Conservation (phyloP, 805 yeast genomes). For the Pichia manshurica region DNA sequence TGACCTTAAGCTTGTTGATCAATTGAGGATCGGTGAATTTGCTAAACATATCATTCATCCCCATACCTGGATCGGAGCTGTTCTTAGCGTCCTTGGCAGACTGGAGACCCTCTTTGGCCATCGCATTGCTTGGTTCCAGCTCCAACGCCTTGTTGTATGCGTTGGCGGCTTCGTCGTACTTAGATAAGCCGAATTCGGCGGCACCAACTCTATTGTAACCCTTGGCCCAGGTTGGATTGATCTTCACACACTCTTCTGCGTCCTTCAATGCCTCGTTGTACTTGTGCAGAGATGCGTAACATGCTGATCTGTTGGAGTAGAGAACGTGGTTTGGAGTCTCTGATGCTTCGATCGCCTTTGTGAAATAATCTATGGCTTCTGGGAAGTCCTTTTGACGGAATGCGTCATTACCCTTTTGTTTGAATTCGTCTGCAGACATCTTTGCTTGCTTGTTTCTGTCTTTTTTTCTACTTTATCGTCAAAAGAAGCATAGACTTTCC, state of each 20-base stretch:
- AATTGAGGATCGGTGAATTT: constrained; percentile 56
- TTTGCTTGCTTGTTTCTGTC: background rate
- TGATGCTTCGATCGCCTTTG: constrained; percentile 83
- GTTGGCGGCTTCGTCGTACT: constrained; percentile 65
- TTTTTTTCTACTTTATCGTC: background rate
- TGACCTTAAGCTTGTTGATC: constrained; percentile 64
- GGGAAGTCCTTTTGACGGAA: constrained; percentile 81
- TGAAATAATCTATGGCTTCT: constrained; percentile 73
- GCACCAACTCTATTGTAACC: constrained; percentile 93
- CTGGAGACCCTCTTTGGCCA: constrained; percentile 78
- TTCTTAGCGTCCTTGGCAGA: constrained; percentile 59
- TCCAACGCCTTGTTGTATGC: constrained; percentile 76
- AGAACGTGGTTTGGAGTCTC: constrained; percentile 84
- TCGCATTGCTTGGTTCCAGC: constrained; percentile 72
- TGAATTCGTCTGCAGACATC: constrained; percentile 68
- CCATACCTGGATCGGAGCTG: constrained; percentile 29
- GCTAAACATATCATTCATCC: constrained; percentile 68
- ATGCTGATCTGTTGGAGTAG: constrained; percentile 90
- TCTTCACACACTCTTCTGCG: constrained; percentile 75
- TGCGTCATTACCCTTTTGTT: constrained; percentile 90
- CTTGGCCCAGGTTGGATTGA: constrained; percentile 89
- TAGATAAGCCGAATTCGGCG: constrained; percentile 83
- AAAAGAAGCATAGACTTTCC: too few relatives aligned
- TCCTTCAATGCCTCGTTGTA: constrained; percentile 73
- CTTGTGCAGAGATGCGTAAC: constrained; percentile 73